Evolutionary conservation across 1,284 basidiomycete species (phyloP).

Genomic region (Sporisorium iseilematis-ciliati): DNA sequence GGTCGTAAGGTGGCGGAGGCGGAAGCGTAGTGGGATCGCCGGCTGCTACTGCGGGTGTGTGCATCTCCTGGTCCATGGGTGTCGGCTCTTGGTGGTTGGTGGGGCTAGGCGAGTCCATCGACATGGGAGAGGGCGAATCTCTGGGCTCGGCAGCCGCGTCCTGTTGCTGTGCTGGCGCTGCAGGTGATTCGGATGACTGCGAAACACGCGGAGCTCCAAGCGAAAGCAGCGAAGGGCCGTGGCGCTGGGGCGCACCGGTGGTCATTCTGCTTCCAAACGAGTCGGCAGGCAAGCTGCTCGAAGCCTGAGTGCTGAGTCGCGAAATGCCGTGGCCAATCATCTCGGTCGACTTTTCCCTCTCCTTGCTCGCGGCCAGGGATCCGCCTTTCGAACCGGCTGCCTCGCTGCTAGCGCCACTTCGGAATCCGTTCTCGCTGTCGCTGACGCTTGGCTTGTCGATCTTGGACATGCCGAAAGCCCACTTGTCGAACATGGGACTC

Average conservation of each 20-base stretch:
- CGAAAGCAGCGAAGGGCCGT: constrained; percentile 83
- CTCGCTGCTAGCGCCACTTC: constrained; percentile 53
- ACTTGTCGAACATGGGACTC: constrained; percentile 87
- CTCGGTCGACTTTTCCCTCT: constrained; percentile 73
- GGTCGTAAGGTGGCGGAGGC: constrained; percentile 75
- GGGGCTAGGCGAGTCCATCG: constrained; percentile 46
- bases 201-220: constrained; percentile 71
- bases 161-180: constrained; percentile 12
- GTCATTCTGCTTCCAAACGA: constrained; percentile 75
- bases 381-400: constrained; percentile 50
- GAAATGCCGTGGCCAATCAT: constrained; percentile 74
- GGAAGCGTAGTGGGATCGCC: constrained; percentile 74
- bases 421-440: constrained; percentile 52
- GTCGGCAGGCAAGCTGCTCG: constrained; percentile 64
- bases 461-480: constrained; percentile 89
- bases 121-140: constrained; percentile 56
- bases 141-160: constrained; percentile 56
- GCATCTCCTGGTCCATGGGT: constrained; percentile 42
- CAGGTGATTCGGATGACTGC: constrained; percentile 20
- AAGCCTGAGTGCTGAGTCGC: constrained; percentile 76
- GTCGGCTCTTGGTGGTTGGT: constrained; percentile 27
- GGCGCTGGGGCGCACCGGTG: constrained; percentile 70
- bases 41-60: constrained; percentile 72
- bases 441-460: constrained; percentile 66
- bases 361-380: constrained; percentile 45